These are phyloP conservation scores for Selaginella tamariscina DNA, from an alignment of 75 land plant genomes.

Conservation along the genomic window DNA sequence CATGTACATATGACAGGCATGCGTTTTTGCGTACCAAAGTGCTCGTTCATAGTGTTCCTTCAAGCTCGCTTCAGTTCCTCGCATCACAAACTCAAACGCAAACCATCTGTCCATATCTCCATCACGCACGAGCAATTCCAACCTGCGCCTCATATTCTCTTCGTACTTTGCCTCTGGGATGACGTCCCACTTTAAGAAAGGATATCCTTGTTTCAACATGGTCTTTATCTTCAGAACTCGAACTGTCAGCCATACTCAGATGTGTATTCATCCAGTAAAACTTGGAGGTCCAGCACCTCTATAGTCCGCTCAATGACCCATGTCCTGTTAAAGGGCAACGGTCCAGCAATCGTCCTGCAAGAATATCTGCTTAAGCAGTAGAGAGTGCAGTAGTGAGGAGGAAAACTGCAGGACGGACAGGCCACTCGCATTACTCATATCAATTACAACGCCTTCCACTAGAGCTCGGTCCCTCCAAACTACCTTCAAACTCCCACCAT, in stretches of 20 bases:
- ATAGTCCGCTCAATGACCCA: background rate
- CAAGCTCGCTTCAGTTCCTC: background rate
- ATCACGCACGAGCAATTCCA: background rate
- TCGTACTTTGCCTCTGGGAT: background rate
- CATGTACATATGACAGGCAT: background rate
- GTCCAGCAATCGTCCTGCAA: background rate
- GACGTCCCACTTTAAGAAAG: background rate
- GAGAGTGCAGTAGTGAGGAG: background rate
- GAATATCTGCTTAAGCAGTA: background rate
- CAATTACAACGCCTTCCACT: background rate
- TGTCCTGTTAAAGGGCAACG: background rate
- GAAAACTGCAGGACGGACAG: background rate
- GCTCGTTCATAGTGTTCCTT: background rate
- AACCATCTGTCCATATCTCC: background rate
- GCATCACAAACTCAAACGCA: background rate
- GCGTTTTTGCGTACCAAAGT: background rate
- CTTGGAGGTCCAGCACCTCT: background rate
- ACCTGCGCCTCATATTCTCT: background rate
- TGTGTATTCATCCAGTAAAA: background rate
- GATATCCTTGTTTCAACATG: background rate
- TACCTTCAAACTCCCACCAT: background rate
- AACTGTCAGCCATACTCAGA: background rate
- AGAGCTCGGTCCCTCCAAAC: background rate
- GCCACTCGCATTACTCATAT: background rate
- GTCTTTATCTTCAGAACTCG: background rate